Conservation (phyloP, 2,329 filamentous ascomycete genomes). For the Tothia fuscella region DNA sequence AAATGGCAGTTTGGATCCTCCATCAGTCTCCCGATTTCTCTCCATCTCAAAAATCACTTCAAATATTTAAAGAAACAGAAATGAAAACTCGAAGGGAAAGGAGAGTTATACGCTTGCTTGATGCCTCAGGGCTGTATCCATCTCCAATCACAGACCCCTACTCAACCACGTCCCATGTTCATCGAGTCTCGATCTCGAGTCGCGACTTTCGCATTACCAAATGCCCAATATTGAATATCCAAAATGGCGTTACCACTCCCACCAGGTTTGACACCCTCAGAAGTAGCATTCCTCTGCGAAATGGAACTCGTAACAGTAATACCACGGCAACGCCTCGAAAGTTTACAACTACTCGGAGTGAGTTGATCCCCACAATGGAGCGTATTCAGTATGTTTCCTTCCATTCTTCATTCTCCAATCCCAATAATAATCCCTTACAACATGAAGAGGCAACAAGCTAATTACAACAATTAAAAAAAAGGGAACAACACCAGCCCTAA, state of each 20-base stretch:
- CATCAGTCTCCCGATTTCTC: too few species aligned
- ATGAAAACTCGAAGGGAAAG: too few species aligned
- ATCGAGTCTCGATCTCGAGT: conserved; percentile 6
- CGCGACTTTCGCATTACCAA: neutral
- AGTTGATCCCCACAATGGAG: conserved; percentile 30
- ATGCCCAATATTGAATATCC: conserved; percentile 12
- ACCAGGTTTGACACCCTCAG: conserved; percentile 64
- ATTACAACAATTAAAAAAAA: conserved; percentile 29
- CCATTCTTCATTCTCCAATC: neutral
- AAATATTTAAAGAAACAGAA: too few species aligned
- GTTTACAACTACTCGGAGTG: conserved; percentile 75
- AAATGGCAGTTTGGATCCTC: too few species aligned
- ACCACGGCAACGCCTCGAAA: conserved; percentile 79
- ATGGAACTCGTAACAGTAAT: conserved; percentile 94
- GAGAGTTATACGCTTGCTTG: too few species aligned
- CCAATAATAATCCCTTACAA: neutral
- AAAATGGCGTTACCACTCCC: conserved; percentile 51
- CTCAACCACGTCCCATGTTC: too few species aligned
- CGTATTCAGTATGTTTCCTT: neutral
- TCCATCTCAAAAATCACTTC: too few species aligned
- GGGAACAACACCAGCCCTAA: conserved; percentile 66
- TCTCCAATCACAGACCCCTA: too few species aligned
- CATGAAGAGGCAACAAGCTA: conserved; percentile 8
- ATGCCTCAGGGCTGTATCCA: too few species aligned
- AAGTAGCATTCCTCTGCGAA: conserved; percentile 90